Conservation (phyloP, 257 asterid species). For the Solanum chilense region DNA sequence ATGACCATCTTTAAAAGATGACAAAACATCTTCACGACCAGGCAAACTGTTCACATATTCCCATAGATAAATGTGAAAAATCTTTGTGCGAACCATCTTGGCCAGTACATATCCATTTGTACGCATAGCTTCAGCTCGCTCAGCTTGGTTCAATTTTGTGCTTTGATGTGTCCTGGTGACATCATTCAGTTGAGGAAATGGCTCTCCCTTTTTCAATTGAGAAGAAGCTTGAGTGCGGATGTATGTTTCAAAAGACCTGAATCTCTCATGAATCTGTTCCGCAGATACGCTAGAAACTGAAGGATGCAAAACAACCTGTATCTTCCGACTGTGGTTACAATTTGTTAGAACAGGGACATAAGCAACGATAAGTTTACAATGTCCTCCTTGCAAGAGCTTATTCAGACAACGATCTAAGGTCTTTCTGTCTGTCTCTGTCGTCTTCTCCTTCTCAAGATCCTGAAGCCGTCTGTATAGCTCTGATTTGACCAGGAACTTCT, state of each 20-base stretch:
- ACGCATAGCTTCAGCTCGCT: slow-evolving; percentile 50
- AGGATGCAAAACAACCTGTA: slow-evolving; percentile 78
- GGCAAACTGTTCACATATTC: slow-evolving; percentile 39
- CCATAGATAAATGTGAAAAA: slow-evolving; percentile 83
- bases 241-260: slow-evolving; percentile 58
- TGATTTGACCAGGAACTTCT: slow-evolving; percentile 70
- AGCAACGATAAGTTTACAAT: slow-evolving; percentile 57
- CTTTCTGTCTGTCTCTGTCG: slow-evolving; percentile 57
- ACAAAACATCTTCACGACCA: slow-evolving; percentile 44
- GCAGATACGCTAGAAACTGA: slow-evolving; percentile 41
- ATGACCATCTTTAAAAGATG: slow-evolving; percentile 29
- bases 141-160: slow-evolving; percentile 37
- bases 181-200: slow-evolving; percentile 45
- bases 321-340: slow-evolving; percentile 56
- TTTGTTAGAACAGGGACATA: slow-evolving; percentile 73
- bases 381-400: slow-evolving; percentile 80
- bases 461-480: slow-evolving; percentile 78
- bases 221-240: slow-evolving; percentile 38
- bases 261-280: slow-evolving; percentile 72
- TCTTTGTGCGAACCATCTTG: slow-evolving; percentile 81
- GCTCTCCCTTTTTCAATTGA: slow-evolving; percentile 38
- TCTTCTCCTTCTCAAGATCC: slow-evolving; percentile 58
- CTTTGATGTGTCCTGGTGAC: slow-evolving; percentile 53
- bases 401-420: slow-evolving; percentile 65
- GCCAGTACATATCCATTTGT: slow-evolving; percentile 69